Percentiles rank a stretch among this genome's conserved stretches.
phyloP scores from a whole-genome alignment of 2,329 filamentous ascomycete genomes.

The Periconia sp. region DNA sequence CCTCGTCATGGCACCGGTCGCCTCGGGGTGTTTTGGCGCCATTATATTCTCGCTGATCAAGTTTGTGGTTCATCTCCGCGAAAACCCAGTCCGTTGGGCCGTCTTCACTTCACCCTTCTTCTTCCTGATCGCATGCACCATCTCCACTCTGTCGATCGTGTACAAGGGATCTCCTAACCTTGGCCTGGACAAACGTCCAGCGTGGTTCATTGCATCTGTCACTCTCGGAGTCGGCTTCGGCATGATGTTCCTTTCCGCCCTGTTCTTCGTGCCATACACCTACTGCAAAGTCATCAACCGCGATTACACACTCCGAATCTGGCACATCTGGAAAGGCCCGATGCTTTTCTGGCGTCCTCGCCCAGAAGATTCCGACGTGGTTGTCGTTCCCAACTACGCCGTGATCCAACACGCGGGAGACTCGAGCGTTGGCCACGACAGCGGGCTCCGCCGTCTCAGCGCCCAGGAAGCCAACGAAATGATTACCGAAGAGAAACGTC shows the following conservation, averaged over 20 bases:
- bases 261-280: conserved; percentile 75
- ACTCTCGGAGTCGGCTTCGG: conserved; percentile 66
- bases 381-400: conserved; percentile 72
- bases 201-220: conserved; percentile 67
- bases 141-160: conserved; percentile 76
- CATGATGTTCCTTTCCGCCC: conserved; percentile 58
- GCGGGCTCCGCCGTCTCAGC: conserved; percentile 12
- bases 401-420: conserved; percentile 67
- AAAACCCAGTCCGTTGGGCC: conserved; percentile 71
- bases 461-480: conserved; percentile 35
- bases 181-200: conserved; percentile 65
- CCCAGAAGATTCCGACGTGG: conserved; percentile 51
- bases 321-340: conserved; percentile 63
- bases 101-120: conserved; percentile 74
- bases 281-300: conserved; percentile 69
- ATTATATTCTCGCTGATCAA: conserved; percentile 75
- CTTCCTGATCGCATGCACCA: conserved; percentile 73
- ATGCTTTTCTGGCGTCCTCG: conserved; percentile 57
- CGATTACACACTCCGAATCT: conserved; percentile 66
- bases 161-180: conserved; percentile 78
- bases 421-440: conserved; percentile 16
- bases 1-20: conserved; percentile 69
- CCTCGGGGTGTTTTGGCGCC: conserved; percentile 66
- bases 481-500: conserved; percentile 23
- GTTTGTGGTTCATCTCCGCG: conserved; percentile 68